Base-by-base conservation (phyloP, 768 basidiomycete species). In the Kwoniella bestiolae region DNA sequence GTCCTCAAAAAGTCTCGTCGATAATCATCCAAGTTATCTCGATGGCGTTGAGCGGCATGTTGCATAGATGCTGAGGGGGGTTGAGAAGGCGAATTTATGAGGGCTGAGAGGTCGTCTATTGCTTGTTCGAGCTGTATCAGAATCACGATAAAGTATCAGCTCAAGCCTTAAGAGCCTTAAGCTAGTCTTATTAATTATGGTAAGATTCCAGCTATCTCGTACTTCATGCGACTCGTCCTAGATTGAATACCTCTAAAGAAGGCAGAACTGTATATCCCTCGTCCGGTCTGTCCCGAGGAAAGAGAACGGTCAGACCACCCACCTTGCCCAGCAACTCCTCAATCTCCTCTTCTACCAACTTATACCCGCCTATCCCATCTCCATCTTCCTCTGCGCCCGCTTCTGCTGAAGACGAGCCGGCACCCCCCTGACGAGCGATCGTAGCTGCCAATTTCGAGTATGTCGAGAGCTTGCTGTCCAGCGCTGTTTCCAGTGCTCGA, bases 21-120 rank as follows among this genome's bases (percentile, higher is more conserved):
- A 78, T 93, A 92, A 76, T 97, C 95, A 75, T 89, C 88, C 63
- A 91, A 87, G 26, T 97, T 87, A 67, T 98, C 94, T 47, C 89
- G 84, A 80, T 99, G 96, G 32, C 94, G 84, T 74, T 95, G 91
- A 52, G 95, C 89, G 25, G 92, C 88, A 68, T 95, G 88, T 51
- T 91, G 85, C 87, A 94, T 91, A 5, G 90, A 90, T 65, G 89
- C 86, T 0, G 92, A 91, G 21, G 92, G 86, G 3, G 86, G 85
- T 14, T 86, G 84, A 57, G 90, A 87, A 2, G 91, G 78, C 12
- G 80, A 78, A 66, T 86, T 86, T 12, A 92, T 85, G 38, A 94
- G 81, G 23, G 83, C 82, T 52, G 86, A 84, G 46, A 98, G 84
- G 63, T 91, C 87, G 65, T 92, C 91, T 69, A 94, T 91, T 3